Base-by-base conservation (phyloP, 2,329 filamentous ascomycete species). In the Clonostachys rosea region DNA sequence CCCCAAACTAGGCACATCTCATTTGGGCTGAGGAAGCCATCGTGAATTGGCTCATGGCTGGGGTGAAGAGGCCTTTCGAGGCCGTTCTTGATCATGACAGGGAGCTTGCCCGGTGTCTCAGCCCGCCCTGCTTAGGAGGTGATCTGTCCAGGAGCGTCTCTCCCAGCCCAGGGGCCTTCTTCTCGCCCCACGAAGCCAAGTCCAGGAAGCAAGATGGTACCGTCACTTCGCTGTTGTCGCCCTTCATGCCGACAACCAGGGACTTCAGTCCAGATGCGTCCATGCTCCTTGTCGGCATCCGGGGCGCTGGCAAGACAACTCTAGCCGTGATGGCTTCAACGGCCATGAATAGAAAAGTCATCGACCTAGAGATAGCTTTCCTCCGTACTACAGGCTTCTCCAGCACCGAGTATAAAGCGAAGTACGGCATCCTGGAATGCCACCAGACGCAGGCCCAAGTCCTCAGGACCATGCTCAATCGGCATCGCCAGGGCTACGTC, bases 221-320 rank as follows among this genome's bases (percentile, higher is more conserved):
- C 1, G 24, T 30, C 3, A 30, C 24, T 30, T 30, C 24, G 8
- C 24, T 30, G 6, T 30, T 30, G 24, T 30, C 24, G 9, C 24
- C 24, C 24, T 30, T 30, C 24, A 30, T 30, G 24, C 24, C 24
- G 24, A 10, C 24, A 8, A 30, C 24, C 24, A 30, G 24, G 40
- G 60, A 52, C 42, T 87, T 86, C 57, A 66, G 71, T 9, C 62
- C 73, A 10, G 76, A 87, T 69, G 82, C 84, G 3, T 89, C 87
- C 2, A 81, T 91, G 47, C 78, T 91, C 7, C 71, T 91, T 16
- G 77, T 87, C 18, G 87, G 87, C 3, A 82, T 89, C 47, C 81
- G 85, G 13, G 87, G 87, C 11, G 81, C 84, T 6, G 87, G 87
- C 14, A 91, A 91, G 63, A 86, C 86, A 2, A 89, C 85, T 2